Percentiles rank a stretch among this genome's conserved stretches.
Conservation (phyloP, 306 rosid genomes). For the Cercis canadensis region DNA sequence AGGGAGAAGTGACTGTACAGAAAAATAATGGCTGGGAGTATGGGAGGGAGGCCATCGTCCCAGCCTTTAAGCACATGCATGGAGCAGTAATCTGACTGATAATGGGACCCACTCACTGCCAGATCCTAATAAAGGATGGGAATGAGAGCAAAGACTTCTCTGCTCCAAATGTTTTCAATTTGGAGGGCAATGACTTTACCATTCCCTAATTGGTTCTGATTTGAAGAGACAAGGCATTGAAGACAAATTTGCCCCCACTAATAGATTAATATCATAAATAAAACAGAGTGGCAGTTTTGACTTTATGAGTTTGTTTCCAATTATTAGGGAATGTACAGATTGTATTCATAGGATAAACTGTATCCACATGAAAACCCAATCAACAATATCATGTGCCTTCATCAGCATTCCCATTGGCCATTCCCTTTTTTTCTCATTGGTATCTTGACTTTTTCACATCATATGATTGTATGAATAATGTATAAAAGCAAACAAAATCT, state of each 20-base stretch:
- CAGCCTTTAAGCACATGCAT: constrained; percentile 67
- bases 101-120: constrained; percentile 59
- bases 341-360: constrained; percentile 22
- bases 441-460: constrained; percentile 40
- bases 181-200: constrained; percentile 23
- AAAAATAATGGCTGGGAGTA: constrained; percentile 41
- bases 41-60: constrained; percentile 42
- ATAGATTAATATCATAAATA: neutral
- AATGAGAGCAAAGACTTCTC: constrained; percentile 39
- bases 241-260: constrained; percentile 36
- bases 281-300: constrained; percentile 31
- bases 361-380: constrained; percentile 47
- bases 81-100: constrained; percentile 43
- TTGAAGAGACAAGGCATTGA: constrained; percentile 45
- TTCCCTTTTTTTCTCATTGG: constrained; percentile 20
- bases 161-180: constrained; percentile 34
- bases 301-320: constrained; percentile 23
- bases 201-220: constrained; percentile 15
- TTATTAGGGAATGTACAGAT: constrained; percentile 50
- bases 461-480: constrained; percentile 2
- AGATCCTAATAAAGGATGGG: constrained; percentile 34
- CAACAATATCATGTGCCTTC: constrained; percentile 49
- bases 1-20: constrained; percentile 35
- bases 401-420: constrained; percentile 12
- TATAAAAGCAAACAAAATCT: constrained; percentile 33